Evolutionary conservation across 805 yeast genomes (phyloP), one percentile per base, ranked within the genome.

Genomic region (Nakazawaea wickerhamii): DNA sequence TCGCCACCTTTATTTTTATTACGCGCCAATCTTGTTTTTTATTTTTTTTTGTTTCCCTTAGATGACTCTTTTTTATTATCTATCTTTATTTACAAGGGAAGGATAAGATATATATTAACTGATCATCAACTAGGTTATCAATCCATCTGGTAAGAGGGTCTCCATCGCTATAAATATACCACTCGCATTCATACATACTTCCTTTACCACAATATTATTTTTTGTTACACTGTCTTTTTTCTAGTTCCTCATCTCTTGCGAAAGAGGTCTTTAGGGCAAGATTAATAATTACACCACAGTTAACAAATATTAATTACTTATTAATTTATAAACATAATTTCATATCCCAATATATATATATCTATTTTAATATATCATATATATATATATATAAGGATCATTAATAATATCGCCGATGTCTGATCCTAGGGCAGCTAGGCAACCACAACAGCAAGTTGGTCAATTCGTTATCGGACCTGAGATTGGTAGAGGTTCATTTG

Each of bases 401-500:
- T 25, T n/a, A 25, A 11, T n/a, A 31, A 11, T 10, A 17, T 17
- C 35, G 18, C 26, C 31, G 10, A 36, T 36, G 40, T 36, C 40
- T 18, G 40, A 36, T 19, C 25, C 26, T 10, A 36, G 32, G 11
- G 13, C 44, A 10, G 46, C 47, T 9, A 26, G 19, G 13, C 23
- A n/a, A 10, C 32, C 30, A 19, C 44, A 36, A 30, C 55, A 49
- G 48, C 51, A 51, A 18, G 58, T 76, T 10, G 81, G 80, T 5
- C 60, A 63, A 39, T 81, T 77, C 54, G 62, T 69, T 18, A 68
- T 81, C n/a, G 88, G 87, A 19, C 76, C 81, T 15, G 95, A 89
- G 60, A 91, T 93, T 41, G 99, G 99, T 19, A 80, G 85, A 54
- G 99, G 99, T 26, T 85, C 95, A 7, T 93, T 93, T 67, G 99